These are phyloP conservation scores for Paramecium bursaria DNA, from an alignment of 73 alveolate genomes.

Conservation along the genomic window DNA sequence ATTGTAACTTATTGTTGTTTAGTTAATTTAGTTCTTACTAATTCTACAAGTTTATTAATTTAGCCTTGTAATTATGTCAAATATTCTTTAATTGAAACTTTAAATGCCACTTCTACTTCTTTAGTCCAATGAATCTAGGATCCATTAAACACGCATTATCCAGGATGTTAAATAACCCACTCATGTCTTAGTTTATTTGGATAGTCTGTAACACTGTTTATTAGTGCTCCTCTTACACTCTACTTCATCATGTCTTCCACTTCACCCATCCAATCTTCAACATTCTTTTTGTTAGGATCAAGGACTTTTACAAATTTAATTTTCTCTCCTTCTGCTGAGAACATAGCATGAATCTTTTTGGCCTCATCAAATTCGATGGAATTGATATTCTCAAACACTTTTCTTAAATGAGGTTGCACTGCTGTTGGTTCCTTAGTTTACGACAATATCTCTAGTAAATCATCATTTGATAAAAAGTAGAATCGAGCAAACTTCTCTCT, in stretches of 20 bases:
- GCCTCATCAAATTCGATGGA: constrained; percentile 86
- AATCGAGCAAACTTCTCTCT: constrained; percentile 94
- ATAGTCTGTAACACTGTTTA: constrained; percentile 91
- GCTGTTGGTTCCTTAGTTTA: constrained; percentile 98
- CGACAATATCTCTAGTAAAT: constrained; percentile 96
- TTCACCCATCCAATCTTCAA: constrained; percentile 74
- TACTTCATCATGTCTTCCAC: constrained; percentile 75
- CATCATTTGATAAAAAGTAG: constrained; percentile 97
- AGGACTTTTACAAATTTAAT: constrained; percentile 71
- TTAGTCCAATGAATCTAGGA: constrained; percentile 93
- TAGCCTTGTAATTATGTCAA: constrained; percentile 12
- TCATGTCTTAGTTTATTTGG: constrained; percentile 81
- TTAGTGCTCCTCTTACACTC: constrained; percentile 89
- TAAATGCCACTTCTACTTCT: constrained; percentile 93
- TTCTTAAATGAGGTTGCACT: constrained; percentile 95
- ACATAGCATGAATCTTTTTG: constrained; percentile 89
- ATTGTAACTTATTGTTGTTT: constrained; percentile 85
- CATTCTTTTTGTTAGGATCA: constrained; percentile 67
- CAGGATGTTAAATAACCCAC: constrained; percentile 97
- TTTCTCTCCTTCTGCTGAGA: constrained; percentile 96
- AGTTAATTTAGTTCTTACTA: constrained; percentile 84
- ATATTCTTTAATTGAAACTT: constrained; percentile 64
- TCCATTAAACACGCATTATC: constrained; percentile 92
- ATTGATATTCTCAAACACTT: constrained; percentile 92
- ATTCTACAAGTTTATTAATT: constrained; percentile 63